These are phyloP conservation scores for Pseudoscleropodium purum DNA, from an alignment of 225 moss, liverwort and hornwort genomes.

Conservation along the genomic window DNA sequence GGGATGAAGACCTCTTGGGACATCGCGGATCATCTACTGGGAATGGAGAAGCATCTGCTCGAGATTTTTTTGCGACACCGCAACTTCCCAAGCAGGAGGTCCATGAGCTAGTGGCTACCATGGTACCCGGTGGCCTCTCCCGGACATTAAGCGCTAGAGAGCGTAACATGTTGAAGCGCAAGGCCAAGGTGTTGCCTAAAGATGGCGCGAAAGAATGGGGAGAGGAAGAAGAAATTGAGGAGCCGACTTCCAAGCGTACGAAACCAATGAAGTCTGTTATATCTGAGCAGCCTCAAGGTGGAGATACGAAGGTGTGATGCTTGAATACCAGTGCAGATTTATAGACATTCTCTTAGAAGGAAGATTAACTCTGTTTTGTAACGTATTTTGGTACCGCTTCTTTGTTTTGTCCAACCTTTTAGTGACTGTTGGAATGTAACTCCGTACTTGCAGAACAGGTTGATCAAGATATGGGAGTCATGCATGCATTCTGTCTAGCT, in stretches of 20 bases:
- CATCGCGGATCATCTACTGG: conserved; percentile 31
- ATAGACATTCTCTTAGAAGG: not conserved
- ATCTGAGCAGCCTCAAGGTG: conserved; percentile 70
- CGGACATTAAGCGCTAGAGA: conserved; percentile 87
- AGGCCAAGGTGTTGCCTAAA: conserved; percentile 81
- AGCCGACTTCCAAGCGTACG: conserved; percentile 53
- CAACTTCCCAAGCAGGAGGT: conserved; percentile 72
- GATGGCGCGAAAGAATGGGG: conserved; percentile 84
- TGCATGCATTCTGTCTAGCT: not conserved
- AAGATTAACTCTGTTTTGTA: not conserved
- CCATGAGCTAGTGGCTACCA: conserved; percentile 75
- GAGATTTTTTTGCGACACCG: conserved; percentile 28
- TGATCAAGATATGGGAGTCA: not conserved
- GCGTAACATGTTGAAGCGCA: conserved; percentile 79
- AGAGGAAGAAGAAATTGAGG: conserved; percentile 70
- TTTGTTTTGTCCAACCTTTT: not conserved
- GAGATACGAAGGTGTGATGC: conserved; percentile 46
- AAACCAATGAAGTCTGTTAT: conserved; percentile 68
- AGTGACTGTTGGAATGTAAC: not conserved
- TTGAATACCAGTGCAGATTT: not conserved
- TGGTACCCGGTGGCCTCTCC: conserved; percentile 66
- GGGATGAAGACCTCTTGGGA: conserved; percentile 73
- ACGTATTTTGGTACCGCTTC: not conserved
- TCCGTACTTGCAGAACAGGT: not conserved
- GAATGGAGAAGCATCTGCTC: conserved; percentile 60